A percentile compares a stretch with the other conserved stretches of the same genome.
Conservation (phyloP, 2,329 filamentous ascomycete genomes). For the Aureobasidium sp. region DNA sequence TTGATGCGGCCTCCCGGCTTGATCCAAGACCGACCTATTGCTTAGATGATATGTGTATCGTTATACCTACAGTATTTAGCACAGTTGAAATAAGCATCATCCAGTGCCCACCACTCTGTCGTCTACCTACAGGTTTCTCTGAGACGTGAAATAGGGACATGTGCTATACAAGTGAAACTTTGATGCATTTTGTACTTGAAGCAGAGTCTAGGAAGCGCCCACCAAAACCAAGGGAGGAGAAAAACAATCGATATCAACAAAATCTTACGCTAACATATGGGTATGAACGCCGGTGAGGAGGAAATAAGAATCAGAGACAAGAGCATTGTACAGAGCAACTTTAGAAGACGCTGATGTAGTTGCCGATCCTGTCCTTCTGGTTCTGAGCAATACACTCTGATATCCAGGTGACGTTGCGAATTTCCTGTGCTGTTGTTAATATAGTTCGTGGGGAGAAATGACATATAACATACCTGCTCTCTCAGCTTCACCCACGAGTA, state of each 20-base stretch:
- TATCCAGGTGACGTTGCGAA: constrained; percentile 99
- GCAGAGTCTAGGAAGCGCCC: neutral
- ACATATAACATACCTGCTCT: constrained; percentile 78
- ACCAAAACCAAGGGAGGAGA: constrained; percentile 10
- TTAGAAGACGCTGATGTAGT: constrained; percentile 99
- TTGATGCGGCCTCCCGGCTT: too few species aligned
- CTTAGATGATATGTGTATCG: too few species aligned
- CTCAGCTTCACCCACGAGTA: constrained; percentile 98
- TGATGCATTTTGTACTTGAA: constrained; percentile 19
- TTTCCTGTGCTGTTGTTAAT: constrained; percentile 73
- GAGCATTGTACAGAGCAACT: constrained; percentile 2
- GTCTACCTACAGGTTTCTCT: neutral
- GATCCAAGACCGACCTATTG: too few species aligned
- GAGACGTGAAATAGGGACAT: neutral
- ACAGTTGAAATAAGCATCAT: neutral
- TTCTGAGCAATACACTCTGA: constrained; percentile 99
- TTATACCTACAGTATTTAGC: neutral
- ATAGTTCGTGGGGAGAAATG: neutral
- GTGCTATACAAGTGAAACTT: neutral
- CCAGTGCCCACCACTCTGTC: neutral
- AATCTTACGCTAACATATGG: constrained; percentile 24
- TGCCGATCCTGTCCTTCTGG: constrained; percentile 98
- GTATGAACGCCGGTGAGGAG: constrained; percentile 23
- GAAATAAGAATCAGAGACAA: neutral
- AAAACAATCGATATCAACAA: constrained; percentile 18